phyloP scores from a whole-genome alignment of 495 filamentous ascomycete genomes.

The Xylaria venustula region DNA sequence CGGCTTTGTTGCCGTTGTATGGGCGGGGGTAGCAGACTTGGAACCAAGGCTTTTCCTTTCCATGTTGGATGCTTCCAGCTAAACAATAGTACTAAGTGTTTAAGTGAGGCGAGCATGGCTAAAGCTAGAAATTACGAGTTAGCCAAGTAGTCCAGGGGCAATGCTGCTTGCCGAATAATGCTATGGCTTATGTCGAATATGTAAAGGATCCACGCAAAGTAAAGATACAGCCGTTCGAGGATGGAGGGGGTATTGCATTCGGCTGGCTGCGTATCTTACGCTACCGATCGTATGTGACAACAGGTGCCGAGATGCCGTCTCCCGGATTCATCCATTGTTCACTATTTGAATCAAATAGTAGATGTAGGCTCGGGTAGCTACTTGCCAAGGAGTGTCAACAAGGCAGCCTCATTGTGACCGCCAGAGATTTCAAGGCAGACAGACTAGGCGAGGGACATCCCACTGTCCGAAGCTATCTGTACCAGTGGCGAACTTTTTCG shows the following conservation, averaged over 20 bases:
- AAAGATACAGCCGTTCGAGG: not conserved
- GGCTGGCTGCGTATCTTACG: not conserved
- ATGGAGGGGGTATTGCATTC: not conserved
- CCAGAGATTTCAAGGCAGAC: conserved; percentile 1
- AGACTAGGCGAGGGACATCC: not conserved
- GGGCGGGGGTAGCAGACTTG: not conserved
- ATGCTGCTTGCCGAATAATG: not conserved
- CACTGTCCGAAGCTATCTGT: not conserved
- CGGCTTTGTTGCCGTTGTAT: not conserved
- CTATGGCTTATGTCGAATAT: not conserved
- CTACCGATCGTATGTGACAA: not conserved
- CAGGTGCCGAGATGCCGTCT: not conserved
- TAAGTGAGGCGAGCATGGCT: not conserved
- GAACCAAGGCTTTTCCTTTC: not conserved
- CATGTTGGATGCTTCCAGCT: not conserved
- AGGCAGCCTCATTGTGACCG: conserved; percentile 8
- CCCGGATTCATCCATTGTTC: not conserved
- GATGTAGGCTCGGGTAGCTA: not conserved
- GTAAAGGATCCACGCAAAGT: not conserved
- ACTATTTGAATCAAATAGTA: not conserved
- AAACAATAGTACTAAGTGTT: not conserved
- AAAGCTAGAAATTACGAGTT: not conserved
- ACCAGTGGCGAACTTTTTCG: conserved; percentile 5
- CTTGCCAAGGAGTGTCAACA: conserved; percentile 2
- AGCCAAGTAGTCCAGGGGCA: not conserved